Base-by-base conservation (phyloP, 2,329 filamentous ascomycete species). In the Rachicladosporium sp. region DNA sequence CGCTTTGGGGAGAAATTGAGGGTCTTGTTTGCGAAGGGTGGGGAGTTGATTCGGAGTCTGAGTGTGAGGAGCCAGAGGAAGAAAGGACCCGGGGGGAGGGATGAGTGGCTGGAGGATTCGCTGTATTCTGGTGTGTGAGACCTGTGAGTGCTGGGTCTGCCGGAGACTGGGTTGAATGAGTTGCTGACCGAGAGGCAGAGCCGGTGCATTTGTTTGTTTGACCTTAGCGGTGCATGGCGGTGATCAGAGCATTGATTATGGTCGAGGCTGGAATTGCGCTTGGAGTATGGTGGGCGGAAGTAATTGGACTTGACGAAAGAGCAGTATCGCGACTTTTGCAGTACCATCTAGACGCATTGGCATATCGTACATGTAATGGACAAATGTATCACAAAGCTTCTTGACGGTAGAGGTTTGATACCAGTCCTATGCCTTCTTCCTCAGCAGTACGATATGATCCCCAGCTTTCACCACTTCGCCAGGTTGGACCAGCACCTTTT, bases 401-500 rank as follows among this genome's bases (percentile, higher is more conserved):
- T 19, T 19, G 15, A 19, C 15, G 15, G 15, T 19, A 19, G 15
- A 19, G 15, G 5, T 19, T 19, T 19, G 15, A 19, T 19, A 19
- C 15, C 15, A 19, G 15, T 19, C 15, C 15, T 19, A 19, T 19
- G 15, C 15, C 15, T 19, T 12, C 9, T 15, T 15, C 19, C 34
- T 21, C 10, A 41, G 34, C 33, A 64, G 41, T 3, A 54, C 55
- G 11, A 63, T 49, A 42, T 53, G 51, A 3, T 51, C 50, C 6
- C 60, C 61, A 11, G 61, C 61, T 33, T 52, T 53, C 29, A 63
- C 57, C 3, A 58, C 62, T 40, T 64, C 61, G 4, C 60, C 64
- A 0, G 63, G 61, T 44, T 60, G 55, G 1, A 66, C 62, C 8
- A 67, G 48, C 23, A 67, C 27, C 43, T 62, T 65, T 47, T 66